Evolutionary conservation across 2,329 filamentous ascomycete genomes (phyloP).

Genomic region (Colletotrichum echinochloae): DNA sequence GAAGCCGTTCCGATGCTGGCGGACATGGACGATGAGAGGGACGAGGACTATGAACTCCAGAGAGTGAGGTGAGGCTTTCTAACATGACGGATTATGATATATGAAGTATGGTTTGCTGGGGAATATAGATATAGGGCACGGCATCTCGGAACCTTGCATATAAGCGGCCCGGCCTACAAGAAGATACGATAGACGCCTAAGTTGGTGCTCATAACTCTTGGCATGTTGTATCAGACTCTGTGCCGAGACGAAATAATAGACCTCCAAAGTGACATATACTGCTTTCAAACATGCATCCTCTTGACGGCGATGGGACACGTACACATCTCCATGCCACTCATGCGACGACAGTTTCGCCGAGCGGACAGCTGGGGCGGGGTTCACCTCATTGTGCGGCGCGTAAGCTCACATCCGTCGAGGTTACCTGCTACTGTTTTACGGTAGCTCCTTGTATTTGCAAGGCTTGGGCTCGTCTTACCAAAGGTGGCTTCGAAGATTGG

Average conservation of each 20-base stretch:
- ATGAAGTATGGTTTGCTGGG: not conserved
- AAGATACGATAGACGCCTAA: too few species aligned
- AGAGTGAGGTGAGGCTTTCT: constrained; percentile 8
- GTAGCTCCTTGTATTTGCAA: not conserved
- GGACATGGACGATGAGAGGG: constrained; percentile 46
- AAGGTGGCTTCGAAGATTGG: not conserved
- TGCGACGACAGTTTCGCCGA: not conserved
- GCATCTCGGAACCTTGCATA: too few species aligned
- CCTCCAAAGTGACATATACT: not conserved
- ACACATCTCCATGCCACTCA: not conserved
- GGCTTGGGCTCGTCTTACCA: not conserved
- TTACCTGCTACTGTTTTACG: not conserved
- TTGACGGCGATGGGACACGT: too few species aligned
- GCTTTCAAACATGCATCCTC: too few species aligned
- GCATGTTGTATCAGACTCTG: not conserved
- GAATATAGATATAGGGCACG: too few species aligned
- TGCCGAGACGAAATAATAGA: not conserved
- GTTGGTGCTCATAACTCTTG: too few species aligned
- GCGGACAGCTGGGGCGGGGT: not conserved
- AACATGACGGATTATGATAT: not conserved
- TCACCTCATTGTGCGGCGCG: not conserved
- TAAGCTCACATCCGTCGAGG: not conserved
- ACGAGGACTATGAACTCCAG: constrained; percentile 40
- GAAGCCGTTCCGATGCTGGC: constrained; percentile 58
- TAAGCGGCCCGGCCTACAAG: not conserved